Conservation (phyloP, 495 filamentous ascomycete species). For the Parachaetomium inaequale region DNA sequence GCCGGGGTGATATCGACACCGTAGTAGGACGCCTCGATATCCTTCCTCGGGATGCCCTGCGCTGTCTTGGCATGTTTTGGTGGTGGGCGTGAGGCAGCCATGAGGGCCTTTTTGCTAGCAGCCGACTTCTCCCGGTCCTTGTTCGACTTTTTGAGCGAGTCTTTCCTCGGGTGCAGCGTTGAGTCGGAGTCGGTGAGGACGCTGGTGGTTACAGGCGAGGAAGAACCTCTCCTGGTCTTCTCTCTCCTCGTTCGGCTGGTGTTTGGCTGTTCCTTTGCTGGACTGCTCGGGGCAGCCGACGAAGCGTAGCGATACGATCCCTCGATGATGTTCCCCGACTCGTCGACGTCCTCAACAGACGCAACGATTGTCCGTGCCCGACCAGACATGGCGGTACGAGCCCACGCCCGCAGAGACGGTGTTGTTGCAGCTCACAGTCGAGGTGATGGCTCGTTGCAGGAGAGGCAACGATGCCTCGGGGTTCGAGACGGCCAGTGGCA, state of each 20-base stretch:
- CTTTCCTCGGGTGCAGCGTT: slow-evolving; percentile 34
- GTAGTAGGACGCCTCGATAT: slow-evolving; percentile 40
- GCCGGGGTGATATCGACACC: slow-evolving; percentile 35
- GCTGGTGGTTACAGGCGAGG: slow-evolving; percentile 30
- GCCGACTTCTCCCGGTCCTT: slow-evolving; percentile 33
- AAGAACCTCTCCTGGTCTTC: slow-evolving; percentile 33
- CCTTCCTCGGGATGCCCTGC: slow-evolving; percentile 20
- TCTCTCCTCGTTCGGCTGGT: slow-evolving; percentile 42
- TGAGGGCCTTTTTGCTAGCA: slow-evolving; percentile 29
- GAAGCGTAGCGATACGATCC: slow-evolving; percentile 39
- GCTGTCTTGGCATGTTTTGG: slow-evolving; percentile 33
- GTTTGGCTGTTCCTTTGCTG: slow-evolving; percentile 45
- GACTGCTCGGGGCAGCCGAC: slow-evolving; percentile 36
- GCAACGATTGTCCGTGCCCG: slow-evolving; percentile 32
- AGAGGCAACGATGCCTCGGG: slow-evolving; percentile 33
- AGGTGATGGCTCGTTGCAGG: slow-evolving; percentile 12
- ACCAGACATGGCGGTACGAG: slow-evolving; percentile 33
- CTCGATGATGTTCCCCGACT: slow-evolving; percentile 38
- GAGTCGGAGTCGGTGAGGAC: slow-evolving; percentile 45
- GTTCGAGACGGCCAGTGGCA: slow-evolving; percentile 28
- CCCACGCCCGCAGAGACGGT: slow-evolving; percentile 19
- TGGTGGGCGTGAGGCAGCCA: slow-evolving; percentile 28
- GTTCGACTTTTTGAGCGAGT: slow-evolving; percentile 29
- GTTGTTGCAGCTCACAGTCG: slow-evolving; percentile 11
- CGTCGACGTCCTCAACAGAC: slow-evolving; percentile 50